Percentiles rank a stretch among this genome's conserved stretches.
phyloP scores from a whole-genome alignment of 1,284 basidiomycete genomes.

The Chalciporus sp. region DNA sequence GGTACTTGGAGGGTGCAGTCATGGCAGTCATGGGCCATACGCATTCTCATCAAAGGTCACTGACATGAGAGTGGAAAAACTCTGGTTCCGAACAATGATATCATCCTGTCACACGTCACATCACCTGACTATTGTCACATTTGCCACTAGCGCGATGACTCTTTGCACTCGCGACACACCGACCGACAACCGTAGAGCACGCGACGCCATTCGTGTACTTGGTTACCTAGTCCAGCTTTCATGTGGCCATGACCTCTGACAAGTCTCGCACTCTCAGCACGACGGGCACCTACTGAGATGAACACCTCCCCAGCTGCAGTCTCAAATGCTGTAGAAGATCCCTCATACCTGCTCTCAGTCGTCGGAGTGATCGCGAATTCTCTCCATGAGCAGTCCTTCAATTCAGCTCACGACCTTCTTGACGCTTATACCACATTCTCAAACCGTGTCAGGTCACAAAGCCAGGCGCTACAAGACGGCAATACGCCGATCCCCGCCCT shows the following conservation, averaged over 20 bases:
- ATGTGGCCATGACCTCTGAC: slow-evolving; percentile 1
- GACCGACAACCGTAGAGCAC: not conserved
- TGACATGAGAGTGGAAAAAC: too few relatives aligned
- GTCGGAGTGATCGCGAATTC: slow-evolving; percentile 51
- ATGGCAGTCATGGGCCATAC: too few relatives aligned
- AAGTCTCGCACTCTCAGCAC: not conserved
- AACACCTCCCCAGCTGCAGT: not conserved
- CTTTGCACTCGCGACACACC: not conserved
- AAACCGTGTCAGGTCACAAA: slow-evolving; percentile 43
- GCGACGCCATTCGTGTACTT: not conserved
- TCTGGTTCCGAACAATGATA: too few relatives aligned
- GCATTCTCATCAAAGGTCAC: too few relatives aligned
- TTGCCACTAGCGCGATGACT: not conserved
- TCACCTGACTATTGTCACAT: not conserved
- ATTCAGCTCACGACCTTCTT: slow-evolving; percentile 51
- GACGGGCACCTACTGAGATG: not conserved
- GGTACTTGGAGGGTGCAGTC: too few relatives aligned
- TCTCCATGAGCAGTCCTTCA: slow-evolving; percentile 35
- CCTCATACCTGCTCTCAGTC: slow-evolving; percentile 43
- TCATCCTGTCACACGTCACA: not conserved
- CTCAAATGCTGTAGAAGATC: slow-evolving; percentile 18
- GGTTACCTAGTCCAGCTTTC: not conserved
- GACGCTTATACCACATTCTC: slow-evolving; percentile 60
- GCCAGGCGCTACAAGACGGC: slow-evolving; percentile 25
- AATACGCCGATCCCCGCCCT: slow-evolving; percentile 36